Conservation (phyloP, 805 yeast species). For the Zygoascus flipseniorum region DNA sequence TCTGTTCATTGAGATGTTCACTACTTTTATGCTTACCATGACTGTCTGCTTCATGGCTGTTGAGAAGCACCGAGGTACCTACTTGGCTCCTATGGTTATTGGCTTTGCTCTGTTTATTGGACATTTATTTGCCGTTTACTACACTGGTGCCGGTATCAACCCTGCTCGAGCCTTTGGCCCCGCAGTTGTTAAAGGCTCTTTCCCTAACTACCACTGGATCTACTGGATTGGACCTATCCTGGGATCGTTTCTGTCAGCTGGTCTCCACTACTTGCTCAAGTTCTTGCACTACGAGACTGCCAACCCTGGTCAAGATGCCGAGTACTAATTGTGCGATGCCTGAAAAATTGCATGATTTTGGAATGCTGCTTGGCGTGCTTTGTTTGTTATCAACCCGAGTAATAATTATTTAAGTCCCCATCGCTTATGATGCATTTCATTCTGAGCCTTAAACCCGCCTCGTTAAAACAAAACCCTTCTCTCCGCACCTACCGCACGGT, state of each 20-base stretch:
- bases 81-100: slow-evolving; percentile 73
- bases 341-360: background rate
- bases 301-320: slow-evolving; percentile 64
- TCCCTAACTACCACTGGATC: slow-evolving; percentile 84
- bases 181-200: slow-evolving; percentile 56
- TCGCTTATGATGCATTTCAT: too few relatives aligned
- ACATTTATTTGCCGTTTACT: slow-evolving; percentile 71
- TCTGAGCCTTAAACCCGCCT: too few relatives aligned
- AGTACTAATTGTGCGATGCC: slow-evolving; percentile 19
- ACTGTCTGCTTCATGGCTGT: slow-evolving; percentile 79
- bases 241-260: slow-evolving; percentile 60
- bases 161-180: slow-evolving; percentile 91
- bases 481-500: too few relatives aligned
- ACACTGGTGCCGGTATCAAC: slow-evolving; percentile 87
- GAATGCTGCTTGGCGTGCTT: too few relatives aligned
- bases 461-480: too few relatives aligned
- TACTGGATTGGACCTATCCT: slow-evolving; percentile 85
- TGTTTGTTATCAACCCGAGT: too few relatives aligned
- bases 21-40: slow-evolving; percentile 61
- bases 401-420: too few relatives aligned
- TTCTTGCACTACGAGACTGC: slow-evolving; percentile 58
- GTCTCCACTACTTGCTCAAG: slow-evolving; percentile 59
- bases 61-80: slow-evolving; percentile 68
- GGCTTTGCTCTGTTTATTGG: slow-evolving; percentile 77
- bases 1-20: slow-evolving; percentile 73